Conservation (phyloP, 164 flowering plant genomes). For the Vitis vinifera region ASM3070453v1 NC_081811.1:18275001-18275500, state of each 20-base stretch:
- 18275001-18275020: no score
- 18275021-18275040: no score
- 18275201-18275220: no score
- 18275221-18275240: not conserved
- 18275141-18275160: no score
- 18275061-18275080: no score
- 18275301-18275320: slow-evolving; percentile 34
- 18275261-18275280: not conserved
- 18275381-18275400: slow-evolving; percentile 76
- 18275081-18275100: no score
- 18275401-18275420: slow-evolving; percentile 74
- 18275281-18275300: not conserved
- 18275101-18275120: no score
- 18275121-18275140: no score
- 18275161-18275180: no score
- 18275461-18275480: slow-evolving; percentile 57
- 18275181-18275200: no score
- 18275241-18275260: not conserved
- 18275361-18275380: slow-evolving; percentile 71
- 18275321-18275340: slow-evolving; percentile 20
- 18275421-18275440: slow-evolving; percentile 97
- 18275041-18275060: no score
- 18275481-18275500: slow-evolving; percentile 87
- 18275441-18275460: slow-evolving; percentile 71
- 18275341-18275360: slow-evolving; percentile 30